Evolutionary conservation across 108 stramenopile genomes (phyloP).

Genomic region (Skeletonema costatum): DNA sequence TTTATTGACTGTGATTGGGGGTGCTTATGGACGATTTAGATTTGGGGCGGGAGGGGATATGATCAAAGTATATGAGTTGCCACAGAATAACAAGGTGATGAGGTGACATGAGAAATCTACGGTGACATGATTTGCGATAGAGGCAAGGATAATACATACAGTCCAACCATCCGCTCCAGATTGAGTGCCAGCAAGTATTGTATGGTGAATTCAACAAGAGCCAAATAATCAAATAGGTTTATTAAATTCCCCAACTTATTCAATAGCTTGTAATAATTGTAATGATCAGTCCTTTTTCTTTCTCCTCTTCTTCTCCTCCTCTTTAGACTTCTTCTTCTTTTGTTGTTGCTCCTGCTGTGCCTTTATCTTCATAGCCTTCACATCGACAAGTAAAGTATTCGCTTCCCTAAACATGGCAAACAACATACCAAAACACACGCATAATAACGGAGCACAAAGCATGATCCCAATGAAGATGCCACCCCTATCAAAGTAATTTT

Average conservation of each 20-base stretch:
- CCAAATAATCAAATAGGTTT: neutral
- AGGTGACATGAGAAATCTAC: slow-evolving; percentile 9
- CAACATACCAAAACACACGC: slow-evolving; percentile 77
- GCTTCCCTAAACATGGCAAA: slow-evolving; percentile 76
- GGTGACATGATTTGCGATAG: too few relatives aligned
- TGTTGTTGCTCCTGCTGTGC: slow-evolving; percentile 34
- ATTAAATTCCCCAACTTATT: neutral
- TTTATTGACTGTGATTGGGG: slow-evolving; percentile 55
- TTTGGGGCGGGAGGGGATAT: slow-evolving; percentile 79
- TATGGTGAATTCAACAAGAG: neutral
- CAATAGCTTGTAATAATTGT: neutral
- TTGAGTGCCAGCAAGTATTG: too few relatives aligned
- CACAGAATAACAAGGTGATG: slow-evolving; percentile 36
- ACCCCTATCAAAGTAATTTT: slow-evolving; percentile 89
- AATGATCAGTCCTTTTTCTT: slow-evolving; percentile 28
- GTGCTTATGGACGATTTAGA: slow-evolving; percentile 73
- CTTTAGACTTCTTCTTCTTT: slow-evolving; percentile 14
- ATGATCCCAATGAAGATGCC: slow-evolving; percentile 88
- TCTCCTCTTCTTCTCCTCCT: slow-evolving; percentile 26
- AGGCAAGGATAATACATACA: too few relatives aligned
- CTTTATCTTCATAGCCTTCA: slow-evolving; percentile 66
- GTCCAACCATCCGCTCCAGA: too few relatives aligned
- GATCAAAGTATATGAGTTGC: slow-evolving; percentile 87
- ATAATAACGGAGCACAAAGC: slow-evolving; percentile 78
- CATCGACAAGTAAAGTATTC: slow-evolving; percentile 65